Conservation (phyloP, 208 protist species). For the Trypanosoma platydactyli region DNA sequence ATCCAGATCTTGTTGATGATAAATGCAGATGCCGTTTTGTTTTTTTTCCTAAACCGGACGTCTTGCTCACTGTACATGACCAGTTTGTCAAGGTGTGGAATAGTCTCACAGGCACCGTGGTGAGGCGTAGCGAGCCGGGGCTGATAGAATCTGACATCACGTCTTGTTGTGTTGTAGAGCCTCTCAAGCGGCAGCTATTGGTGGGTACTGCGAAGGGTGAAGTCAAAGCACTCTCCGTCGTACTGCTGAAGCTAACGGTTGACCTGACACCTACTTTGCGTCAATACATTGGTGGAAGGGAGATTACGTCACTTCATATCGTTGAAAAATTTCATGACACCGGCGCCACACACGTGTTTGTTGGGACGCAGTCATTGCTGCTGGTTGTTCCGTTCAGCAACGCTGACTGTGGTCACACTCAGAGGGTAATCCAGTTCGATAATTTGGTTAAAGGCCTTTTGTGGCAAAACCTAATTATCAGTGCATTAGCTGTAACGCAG, state of each 20-base stretch:
- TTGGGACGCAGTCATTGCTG: constrained; percentile 30
- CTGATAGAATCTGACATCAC: constrained; percentile 40
- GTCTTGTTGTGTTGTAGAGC: constrained; percentile 36
- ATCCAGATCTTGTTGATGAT: constrained; percentile 47
- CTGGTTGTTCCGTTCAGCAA: constrained; percentile 29
- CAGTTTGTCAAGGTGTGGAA: constrained; percentile 43
- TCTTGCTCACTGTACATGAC: constrained; percentile 50
- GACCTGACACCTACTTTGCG: constrained; percentile 32
- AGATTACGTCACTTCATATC: constrained; percentile 42
- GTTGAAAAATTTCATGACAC: constrained; percentile 41
- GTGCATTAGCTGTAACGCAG: constrained; percentile 5
- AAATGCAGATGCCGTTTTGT: constrained; percentile 45
- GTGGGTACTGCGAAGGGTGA: constrained; percentile 49
- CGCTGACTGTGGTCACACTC: constrained; percentile 10
- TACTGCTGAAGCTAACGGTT: constrained; percentile 32
- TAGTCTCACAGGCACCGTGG: constrained; percentile 32
- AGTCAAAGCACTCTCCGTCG: constrained; percentile 44
- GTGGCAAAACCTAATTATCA: constrained; percentile 20
- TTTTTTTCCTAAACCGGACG: constrained; percentile 34
- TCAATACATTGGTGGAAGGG: constrained; percentile 10
- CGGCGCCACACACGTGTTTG: constrained; percentile 32
- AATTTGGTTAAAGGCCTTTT: constrained; percentile 23
- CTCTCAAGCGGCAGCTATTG: constrained; percentile 45
- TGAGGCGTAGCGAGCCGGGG: constrained; percentile 30
- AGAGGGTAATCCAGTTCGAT: constrained; percentile 29